Percentiles rank a stretch among this genome's conserved stretches.
phyloP scores from a whole-genome alignment of 1,284 basidiomycete species.

The Rhodotorula sp. region DNA sequence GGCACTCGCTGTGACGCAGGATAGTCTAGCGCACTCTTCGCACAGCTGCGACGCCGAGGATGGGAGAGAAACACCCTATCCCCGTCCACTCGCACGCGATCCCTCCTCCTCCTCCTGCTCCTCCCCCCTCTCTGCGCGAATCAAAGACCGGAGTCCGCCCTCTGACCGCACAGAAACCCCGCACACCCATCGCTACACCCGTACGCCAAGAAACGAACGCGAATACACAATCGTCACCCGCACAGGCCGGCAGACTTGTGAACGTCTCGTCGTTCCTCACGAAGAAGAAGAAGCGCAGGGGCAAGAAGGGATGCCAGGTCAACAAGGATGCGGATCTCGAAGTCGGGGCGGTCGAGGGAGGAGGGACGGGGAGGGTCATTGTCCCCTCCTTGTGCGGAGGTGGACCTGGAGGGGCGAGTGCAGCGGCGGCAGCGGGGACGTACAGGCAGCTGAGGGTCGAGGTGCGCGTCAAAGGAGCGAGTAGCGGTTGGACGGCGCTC shows the following conservation, averaged over 20 bases:
- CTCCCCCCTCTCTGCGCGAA: no score
- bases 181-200: no score
- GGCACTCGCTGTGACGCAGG: neutral
- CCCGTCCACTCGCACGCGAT: slow-evolving; percentile 1
- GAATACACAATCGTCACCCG: no score
- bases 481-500: neutral
- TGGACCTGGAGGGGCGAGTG: no score
- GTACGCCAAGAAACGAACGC: no score
- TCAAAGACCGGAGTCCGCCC: no score
- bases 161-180: no score
- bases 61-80: neutral
- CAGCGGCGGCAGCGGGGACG: no score
- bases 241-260: no score
- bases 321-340: neutral
- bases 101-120: neutral
- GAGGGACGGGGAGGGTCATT: neutral
- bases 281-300: slow-evolving; percentile 2
- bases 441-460: neutral
- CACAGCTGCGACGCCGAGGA: neutral
- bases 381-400: no score
- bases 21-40: neutral
- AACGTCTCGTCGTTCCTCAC: neutral
- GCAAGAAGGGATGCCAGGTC: neutral
- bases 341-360: neutral
- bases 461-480: neutral